Percentiles rank a stretch among this genome's conserved stretches.
These are phyloP conservation scores for Akanthomyces dipterigenus DNA, from an alignment of 2,329 filamentous ascomycete genomes.

Conservation along the genomic window DNA sequence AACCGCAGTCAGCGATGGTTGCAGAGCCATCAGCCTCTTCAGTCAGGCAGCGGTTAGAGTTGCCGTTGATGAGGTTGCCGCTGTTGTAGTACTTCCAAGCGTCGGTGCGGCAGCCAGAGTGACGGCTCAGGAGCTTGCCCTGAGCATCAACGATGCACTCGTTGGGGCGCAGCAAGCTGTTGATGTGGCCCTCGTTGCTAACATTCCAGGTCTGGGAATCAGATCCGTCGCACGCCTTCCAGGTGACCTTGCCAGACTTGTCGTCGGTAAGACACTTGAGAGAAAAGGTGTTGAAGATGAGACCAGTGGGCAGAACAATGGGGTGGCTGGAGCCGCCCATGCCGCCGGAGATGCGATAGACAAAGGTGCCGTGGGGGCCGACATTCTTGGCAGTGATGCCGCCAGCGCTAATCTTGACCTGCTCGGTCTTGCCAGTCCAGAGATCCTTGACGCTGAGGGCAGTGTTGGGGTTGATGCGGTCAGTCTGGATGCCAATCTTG, in stretches of 20 bases:
- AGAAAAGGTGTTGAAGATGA: slow-evolving; percentile 43
- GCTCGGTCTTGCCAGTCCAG: slow-evolving; percentile 30
- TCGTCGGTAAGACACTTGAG: slow-evolving; percentile 34
- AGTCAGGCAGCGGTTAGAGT: slow-evolving; percentile 30
- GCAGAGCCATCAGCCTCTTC: slow-evolving; percentile 24
- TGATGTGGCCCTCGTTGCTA: slow-evolving; percentile 26
- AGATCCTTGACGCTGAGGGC: slow-evolving; percentile 33
- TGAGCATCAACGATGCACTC: slow-evolving; percentile 26
- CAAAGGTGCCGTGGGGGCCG: slow-evolving; percentile 31
- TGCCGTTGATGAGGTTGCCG: slow-evolving; percentile 34
- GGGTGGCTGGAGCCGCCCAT: slow-evolving; percentile 18
- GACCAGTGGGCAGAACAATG: slow-evolving; percentile 34
- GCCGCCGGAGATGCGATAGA: slow-evolving; percentile 33
- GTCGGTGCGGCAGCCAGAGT: slow-evolving; percentile 21
- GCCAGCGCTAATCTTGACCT: slow-evolving; percentile 18
- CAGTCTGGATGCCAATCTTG: slow-evolving; percentile 28
- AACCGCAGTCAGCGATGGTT: slow-evolving; percentile 26
- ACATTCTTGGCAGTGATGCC: slow-evolving; percentile 23
- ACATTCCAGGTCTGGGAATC: slow-evolving; percentile 38
- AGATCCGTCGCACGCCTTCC: slow-evolving; percentile 29
- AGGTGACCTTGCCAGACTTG: slow-evolving; percentile 22
- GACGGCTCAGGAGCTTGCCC: slow-evolving; percentile 14
- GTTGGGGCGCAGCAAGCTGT: slow-evolving; percentile 27
- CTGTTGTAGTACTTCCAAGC: slow-evolving; percentile 37
- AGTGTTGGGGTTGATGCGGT: slow-evolving; percentile 18